Evolutionary conservation across 768 basidiomycete genomes (phyloP).

Genomic region (Chalciporus sphaerocephalus): DNA sequence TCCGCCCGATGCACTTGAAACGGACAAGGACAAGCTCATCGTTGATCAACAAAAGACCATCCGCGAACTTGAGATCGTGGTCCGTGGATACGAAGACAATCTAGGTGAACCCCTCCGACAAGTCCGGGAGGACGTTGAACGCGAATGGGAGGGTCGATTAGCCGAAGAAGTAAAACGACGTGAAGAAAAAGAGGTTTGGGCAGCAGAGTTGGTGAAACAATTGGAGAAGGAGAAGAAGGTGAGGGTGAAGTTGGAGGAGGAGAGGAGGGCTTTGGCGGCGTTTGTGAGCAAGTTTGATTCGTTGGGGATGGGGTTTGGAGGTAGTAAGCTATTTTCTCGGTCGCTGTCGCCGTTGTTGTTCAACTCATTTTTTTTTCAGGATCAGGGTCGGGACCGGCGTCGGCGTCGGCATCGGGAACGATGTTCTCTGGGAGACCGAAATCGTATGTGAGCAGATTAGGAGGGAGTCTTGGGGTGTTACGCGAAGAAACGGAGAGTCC

Average conservation of each 20-base stretch:
- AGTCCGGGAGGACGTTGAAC: conserved; percentile 70
- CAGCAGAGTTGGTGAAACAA: conserved; percentile 65
- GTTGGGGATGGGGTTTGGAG: conserved; percentile 47
- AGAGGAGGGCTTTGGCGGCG: conserved; percentile 69
- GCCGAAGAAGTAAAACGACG: conserved; percentile 53
- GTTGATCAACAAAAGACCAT: conserved; percentile 71
- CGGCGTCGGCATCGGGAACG: not conserved
- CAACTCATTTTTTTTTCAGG: too few relatives aligned
- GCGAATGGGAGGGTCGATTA: conserved; percentile 60
- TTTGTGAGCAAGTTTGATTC: conserved; percentile 84
- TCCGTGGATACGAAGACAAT: conserved; percentile 69
- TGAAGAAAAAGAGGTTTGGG: conserved; percentile 72
- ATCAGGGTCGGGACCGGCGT: not conserved
- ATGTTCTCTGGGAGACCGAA: conserved; percentile 37
- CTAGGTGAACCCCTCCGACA: conserved; percentile 61
- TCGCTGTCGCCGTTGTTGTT: too few relatives aligned
- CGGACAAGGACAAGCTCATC: conserved; percentile 72
- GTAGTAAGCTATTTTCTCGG: too few relatives aligned
- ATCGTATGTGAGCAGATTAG: conserved; percentile 43
- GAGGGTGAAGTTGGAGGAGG: conserved; percentile 65
- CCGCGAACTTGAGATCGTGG: conserved; percentile 71
- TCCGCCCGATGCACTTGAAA: conserved; percentile 59
- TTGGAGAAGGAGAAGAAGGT: conserved; percentile 78
- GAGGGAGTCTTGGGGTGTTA: conserved; percentile 19
- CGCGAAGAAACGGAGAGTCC: conserved; percentile 45